These are phyloP conservation scores for Herpotrichia juniperi DNA, from an alignment of 2,329 filamentous ascomycete species.

Conservation along the genomic window DNA sequence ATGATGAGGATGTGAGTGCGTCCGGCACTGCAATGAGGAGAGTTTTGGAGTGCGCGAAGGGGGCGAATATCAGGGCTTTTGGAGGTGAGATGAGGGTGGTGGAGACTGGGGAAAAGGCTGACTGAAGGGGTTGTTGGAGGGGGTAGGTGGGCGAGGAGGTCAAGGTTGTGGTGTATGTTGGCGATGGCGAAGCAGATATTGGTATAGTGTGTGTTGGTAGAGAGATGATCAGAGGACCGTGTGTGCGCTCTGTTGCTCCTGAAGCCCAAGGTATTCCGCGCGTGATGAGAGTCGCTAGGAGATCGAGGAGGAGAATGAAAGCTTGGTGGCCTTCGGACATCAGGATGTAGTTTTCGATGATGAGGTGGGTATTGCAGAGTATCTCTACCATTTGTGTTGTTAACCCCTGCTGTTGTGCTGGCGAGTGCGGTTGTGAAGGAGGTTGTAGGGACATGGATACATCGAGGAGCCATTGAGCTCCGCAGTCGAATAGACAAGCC, in stretches of 20 bases:
- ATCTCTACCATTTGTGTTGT: conserved; percentile 26
- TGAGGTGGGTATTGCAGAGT: conserved; percentile 39
- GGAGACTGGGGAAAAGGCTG: background rate
- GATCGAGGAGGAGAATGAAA: conserved; percentile 23
- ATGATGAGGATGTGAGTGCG: conserved; percentile 26
- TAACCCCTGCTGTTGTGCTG: conserved; percentile 5
- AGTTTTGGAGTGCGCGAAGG: conserved; percentile 37
- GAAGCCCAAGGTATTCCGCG: conserved; percentile 41
- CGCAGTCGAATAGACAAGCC: conserved; percentile 48
- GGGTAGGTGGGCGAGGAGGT: background rate
- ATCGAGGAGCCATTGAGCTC: conserved; percentile 46
- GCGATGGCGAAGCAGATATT: background rate
- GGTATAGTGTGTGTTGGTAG: background rate
- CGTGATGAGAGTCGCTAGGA: conserved; percentile 29
- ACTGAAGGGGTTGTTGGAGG: background rate
- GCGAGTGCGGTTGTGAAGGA: conserved; percentile 17
- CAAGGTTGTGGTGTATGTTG: background rate
- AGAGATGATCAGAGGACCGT: conserved; percentile 36
- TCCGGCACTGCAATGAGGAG: conserved; percentile 38
- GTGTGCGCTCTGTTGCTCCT: conserved; percentile 33
- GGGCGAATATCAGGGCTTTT: conserved; percentile 40
- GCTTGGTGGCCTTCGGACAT: conserved; percentile 24
- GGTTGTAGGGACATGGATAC: conserved; percentile 36
- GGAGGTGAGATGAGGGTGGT: conserved; percentile 1
- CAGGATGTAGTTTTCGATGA: conserved; percentile 45